phyloP scores from a whole-genome alignment of 73 alveolate species.

The Paramecium primaurelia region DNA sequence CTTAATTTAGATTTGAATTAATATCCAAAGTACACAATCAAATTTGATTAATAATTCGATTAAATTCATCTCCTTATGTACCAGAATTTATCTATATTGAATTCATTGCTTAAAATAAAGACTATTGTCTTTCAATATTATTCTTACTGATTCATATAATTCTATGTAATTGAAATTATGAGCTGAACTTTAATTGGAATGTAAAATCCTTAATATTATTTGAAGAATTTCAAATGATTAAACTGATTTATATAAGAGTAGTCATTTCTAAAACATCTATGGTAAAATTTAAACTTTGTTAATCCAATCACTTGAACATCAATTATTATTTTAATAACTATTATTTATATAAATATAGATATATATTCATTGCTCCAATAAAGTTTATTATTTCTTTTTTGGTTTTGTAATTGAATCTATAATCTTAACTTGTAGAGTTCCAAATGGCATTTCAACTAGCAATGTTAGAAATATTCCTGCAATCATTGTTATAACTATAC shows the following conservation, averaged over 20 bases:
- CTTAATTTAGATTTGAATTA: neutral
- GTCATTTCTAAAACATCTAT: neutral
- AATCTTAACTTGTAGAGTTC: neutral
- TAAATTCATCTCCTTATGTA: neutral
- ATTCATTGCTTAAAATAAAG: too few relatives aligned
- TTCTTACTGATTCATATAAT: neutral
- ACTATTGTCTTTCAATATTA: neutral
- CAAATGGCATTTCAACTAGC: neutral
- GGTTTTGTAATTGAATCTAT: neutral
- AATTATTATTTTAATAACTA: neutral
- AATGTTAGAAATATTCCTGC: neutral
- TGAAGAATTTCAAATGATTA: neutral
- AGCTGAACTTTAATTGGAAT: neutral
- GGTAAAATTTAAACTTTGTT: neutral
- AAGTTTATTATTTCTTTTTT: neutral
- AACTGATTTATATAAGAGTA: neutral
- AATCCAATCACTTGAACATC: neutral
- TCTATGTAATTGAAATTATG: too few relatives aligned
- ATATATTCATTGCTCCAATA: neutral
- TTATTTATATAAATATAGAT: neutral
- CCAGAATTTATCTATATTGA: too few relatives aligned
- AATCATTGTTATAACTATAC: neutral
- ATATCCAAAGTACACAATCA: constrained; percentile 12
- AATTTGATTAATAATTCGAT: neutral
- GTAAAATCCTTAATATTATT: neutral